A percentile compares a stretch with the other conserved stretches of the same genome.
phyloP scores from a whole-genome alignment of 202 grass and related monocot species.

The Eragrostis tef region DNA sequence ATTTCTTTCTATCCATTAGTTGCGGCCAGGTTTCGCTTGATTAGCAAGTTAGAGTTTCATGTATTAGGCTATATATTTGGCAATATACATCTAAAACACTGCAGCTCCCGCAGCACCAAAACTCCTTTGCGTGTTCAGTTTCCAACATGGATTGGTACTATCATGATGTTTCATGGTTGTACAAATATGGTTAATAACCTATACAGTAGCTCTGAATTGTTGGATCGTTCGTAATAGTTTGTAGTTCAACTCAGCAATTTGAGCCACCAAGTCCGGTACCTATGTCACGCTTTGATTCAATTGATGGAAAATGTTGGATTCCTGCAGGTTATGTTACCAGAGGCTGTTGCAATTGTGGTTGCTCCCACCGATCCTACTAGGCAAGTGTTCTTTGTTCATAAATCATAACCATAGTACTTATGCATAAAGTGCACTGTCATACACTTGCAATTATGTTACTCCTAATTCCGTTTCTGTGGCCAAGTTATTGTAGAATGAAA shows the following conservation, averaged over 20 bases:
- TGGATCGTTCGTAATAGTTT: neutral
- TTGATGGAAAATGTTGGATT: constrained; percentile 23
- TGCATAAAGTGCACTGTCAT: neutral
- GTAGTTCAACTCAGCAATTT: neutral
- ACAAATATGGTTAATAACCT: constrained; percentile 21
- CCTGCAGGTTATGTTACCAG: constrained; percentile 87
- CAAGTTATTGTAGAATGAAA: neutral
- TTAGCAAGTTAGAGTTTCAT: too few species aligned
- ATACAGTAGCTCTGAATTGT: neutral
- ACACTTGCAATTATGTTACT: neutral
- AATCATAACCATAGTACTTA: constrained; percentile 1
- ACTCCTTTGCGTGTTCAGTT: too few species aligned
- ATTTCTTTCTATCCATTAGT: too few species aligned
- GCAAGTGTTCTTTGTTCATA: constrained; percentile 44
- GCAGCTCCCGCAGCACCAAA: too few species aligned
- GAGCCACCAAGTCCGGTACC: neutral
- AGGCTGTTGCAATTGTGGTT: constrained; percentile 90
- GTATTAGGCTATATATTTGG: too few species aligned
- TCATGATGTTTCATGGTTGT: neutral
- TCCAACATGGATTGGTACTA: too few species aligned
- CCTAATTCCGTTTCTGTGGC: neutral
- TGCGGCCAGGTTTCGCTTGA: too few species aligned
- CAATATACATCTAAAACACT: too few species aligned
- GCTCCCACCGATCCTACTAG: constrained; percentile 87
- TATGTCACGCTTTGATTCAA: constrained; percentile 3